Evolutionary conservation across 192 early-diverging fungal species (phyloP).

Genomic region (Linnemannia hyalina): DNA sequence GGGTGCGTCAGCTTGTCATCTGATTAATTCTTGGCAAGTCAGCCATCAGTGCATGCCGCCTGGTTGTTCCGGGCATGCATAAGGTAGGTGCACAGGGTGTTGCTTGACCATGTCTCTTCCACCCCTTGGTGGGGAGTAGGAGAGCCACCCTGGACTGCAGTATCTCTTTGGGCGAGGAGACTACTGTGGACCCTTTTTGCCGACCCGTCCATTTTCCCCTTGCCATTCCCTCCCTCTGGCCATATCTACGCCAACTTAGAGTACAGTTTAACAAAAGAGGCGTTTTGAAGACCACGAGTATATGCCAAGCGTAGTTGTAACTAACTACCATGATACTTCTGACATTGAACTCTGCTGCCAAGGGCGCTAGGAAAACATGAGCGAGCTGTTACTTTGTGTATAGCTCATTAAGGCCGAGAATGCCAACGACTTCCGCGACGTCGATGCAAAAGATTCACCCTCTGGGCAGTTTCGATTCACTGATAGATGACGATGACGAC

Average conservation of each 20-base stretch:
- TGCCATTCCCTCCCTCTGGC: constrained; percentile 1
- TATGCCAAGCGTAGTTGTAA: too few species aligned
- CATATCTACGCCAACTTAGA: too few species aligned
- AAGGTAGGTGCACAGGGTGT: constrained; percentile 27
- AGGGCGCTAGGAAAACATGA: too few species aligned
- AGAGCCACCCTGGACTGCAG: constrained; percentile 14
- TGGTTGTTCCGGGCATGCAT: constrained; percentile 20
- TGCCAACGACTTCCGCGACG: too few species aligned
- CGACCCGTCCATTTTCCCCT: neutral
- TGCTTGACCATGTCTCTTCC: constrained; percentile 19
- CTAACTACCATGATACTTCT: too few species aligned
- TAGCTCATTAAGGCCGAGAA: too few species aligned
- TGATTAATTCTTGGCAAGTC: neutral
- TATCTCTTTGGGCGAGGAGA: constrained; percentile 22
- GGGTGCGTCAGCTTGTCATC: neutral
- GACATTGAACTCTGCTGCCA: too few species aligned
- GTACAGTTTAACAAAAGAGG: neutral
- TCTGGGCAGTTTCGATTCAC: too few species aligned
- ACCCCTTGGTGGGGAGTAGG: constrained; percentile 21
- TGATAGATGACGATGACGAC: too few species aligned
- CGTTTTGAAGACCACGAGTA: too few species aligned
- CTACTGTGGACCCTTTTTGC: constrained; percentile 25
- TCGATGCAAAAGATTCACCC: too few species aligned
- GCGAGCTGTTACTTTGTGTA: too few species aligned
- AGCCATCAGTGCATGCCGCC: constrained; percentile 18